Percentiles rank a stretch among this genome's conserved stretches.
phyloP scores from a whole-genome alignment of 2,329 filamentous ascomycete genomes.

The Triangularia setosa region DNA sequence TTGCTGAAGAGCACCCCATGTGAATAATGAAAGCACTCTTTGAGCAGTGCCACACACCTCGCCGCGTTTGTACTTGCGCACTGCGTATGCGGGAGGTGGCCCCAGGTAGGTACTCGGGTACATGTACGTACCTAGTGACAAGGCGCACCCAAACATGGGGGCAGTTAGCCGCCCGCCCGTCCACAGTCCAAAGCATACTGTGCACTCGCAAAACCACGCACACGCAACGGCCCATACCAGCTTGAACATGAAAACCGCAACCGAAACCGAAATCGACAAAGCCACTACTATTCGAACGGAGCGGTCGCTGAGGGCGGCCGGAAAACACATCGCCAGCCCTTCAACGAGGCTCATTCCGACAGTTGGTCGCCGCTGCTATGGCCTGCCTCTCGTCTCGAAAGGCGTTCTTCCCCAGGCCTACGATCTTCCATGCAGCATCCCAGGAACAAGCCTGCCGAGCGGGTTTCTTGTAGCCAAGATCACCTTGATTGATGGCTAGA shows the following conservation, averaged over 20 bases:
- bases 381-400: constrained; percentile 2
- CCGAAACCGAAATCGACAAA: neutral
- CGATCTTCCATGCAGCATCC: neutral
- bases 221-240: neutral
- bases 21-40: neutral
- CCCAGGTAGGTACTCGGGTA: neutral
- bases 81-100: neutral
- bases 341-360: constrained; percentile 1
- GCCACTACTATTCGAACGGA: neutral
- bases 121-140: neutral
- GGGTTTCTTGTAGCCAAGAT: neutral
- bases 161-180: constrained; percentile 1
- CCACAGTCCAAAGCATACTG: neutral
- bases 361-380: neutral
- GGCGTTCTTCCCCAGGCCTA: neutral
- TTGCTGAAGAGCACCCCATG: constrained; percentile 1
- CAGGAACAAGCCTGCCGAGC: neutral
- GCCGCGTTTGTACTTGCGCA: neutral
- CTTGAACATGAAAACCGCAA: neutral
- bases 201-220: neutral
- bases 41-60: constrained; percentile 4
- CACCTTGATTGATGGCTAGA: neutral
- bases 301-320: neutral
- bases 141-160: neutral
- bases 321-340: neutral